Percentiles rank a stretch among this genome's conserved stretches.
These are phyloP conservation scores for Calonectria leucothoes DNA, from an alignment of 2,329 filamentous ascomycete species.

Conservation along the genomic window DNA sequence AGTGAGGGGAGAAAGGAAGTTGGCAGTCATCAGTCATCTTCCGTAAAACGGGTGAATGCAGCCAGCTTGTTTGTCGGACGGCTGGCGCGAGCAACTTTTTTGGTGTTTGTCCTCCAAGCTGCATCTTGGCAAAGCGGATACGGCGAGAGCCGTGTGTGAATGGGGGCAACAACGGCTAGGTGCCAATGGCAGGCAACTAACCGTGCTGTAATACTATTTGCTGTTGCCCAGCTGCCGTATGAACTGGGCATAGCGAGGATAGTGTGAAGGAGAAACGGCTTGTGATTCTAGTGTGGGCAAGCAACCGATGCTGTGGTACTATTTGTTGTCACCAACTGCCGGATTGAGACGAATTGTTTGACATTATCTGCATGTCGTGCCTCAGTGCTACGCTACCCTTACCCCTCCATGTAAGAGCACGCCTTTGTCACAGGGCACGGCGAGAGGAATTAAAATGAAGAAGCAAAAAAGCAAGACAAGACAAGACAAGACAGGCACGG, in stretches of 20 bases:
- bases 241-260: too few species aligned
- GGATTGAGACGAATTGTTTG: too few species aligned
- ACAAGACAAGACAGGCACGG: not conserved
- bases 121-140: not conserved
- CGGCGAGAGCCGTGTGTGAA: not conserved
- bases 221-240: not conserved
- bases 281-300: too few species aligned
- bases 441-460: not conserved
- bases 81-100: not conserved
- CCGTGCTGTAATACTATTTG: not conserved
- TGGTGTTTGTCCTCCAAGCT: not conserved
- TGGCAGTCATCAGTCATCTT: too few species aligned
- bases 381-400: not conserved
- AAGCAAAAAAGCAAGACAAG: not conserved
- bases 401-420: not conserved
- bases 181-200: not conserved
- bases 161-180: not conserved
- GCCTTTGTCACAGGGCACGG: not conserved
- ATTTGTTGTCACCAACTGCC: too few species aligned
- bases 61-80: too few species aligned
- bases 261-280: too few species aligned
- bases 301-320: too few species aligned
- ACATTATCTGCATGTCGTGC: not conserved
- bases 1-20: not conserved
- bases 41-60: not conserved